Base-by-base conservation (phyloP, 2,329 filamentous ascomycete genomes). In the Seiridium cupressi region DNA sequence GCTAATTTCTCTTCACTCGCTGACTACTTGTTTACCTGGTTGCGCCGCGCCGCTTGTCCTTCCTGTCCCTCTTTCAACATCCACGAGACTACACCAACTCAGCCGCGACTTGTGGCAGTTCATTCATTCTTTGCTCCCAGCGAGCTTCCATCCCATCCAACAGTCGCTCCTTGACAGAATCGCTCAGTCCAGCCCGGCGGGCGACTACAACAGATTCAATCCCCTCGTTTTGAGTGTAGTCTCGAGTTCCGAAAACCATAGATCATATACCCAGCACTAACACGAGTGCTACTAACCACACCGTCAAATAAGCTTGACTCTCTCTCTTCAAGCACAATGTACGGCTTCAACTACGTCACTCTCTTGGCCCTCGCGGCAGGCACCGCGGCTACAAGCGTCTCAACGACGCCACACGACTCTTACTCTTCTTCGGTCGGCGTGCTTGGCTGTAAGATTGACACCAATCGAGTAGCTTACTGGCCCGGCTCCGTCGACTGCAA, bases 391-490 rank as follows among this genome's bases (percentile, higher is more conserved):
- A 55, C 40, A 63, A 70, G 67, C 64, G 70, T 76, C 53, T 74
- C 68, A 65, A 73, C 79, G 61, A 87, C 84, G 3, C 84, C 84
- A 40, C 84, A 87, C 69, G 81, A 81, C 63, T 72, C 75, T 65
- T 87, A 79, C 75, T 83, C 81, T 1, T 84, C 81, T 13, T 84
- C 82, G 3, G 72, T 85, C 62, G 84, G 84, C 51, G 84, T 86
- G 3, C 73, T 85, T 4, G 84, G 84, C 55, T 87, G 84, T 79
- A 83, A 85, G 72, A 79, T 87, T 71, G 72, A 87, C 74, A 84
- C 79, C 63, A 81, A 87, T 76, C 83, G 83, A 49, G 78, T 87
- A 44, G 84, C 84, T 62, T 87, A 87, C 78, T 87, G 82, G 82
- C 84, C 84, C 9, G 67, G 66, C 31, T 69, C 75, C 4, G 75